A percentile compares a stretch with the other conserved stretches of the same genome.
phyloP scores from a whole-genome alignment of 495 filamentous ascomycete species.

The Wilcoxina mikolae region DNA sequence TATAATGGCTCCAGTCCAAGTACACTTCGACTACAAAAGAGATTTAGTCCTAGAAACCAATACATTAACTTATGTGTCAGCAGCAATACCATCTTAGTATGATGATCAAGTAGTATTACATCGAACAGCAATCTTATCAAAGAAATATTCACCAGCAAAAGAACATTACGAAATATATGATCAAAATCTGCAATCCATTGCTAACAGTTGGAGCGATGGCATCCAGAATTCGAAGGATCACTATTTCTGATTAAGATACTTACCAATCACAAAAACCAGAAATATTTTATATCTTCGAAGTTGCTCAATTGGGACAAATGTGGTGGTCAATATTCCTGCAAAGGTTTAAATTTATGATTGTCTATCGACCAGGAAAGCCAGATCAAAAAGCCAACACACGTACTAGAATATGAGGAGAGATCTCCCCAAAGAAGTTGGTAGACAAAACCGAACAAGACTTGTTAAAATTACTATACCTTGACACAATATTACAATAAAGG shows the following conservation, averaged over 20 bases:
- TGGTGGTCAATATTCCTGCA: conserved; percentile 6
- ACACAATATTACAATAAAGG: not conserved
- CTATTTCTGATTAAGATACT: conserved; percentile 8
- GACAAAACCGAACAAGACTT: conserved; percentile 1
- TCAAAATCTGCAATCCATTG: conserved; percentile 2
- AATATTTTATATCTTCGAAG: conserved; percentile 23
- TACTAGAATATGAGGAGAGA: conserved; percentile 8
- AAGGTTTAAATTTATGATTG: conserved; percentile 12
- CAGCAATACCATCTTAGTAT: no score
- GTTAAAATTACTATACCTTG: conserved; percentile 1
- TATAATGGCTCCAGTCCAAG: no score
- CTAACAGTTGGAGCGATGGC: conserved; percentile 23
- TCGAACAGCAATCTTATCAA: no score
- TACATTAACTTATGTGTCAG: no score
- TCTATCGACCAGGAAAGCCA: conserved; percentile 10
- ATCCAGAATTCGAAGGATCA: conserved; percentile 17
- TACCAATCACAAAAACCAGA: conserved; percentile 21
- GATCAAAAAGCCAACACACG: conserved; percentile 9
- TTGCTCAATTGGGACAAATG: not conserved
- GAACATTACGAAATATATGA: no score
- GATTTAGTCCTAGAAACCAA: no score
- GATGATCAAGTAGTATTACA: no score
- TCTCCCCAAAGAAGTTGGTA: not conserved
- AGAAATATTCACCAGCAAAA: no score
- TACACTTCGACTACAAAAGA: no score